A percentile compares a stretch with the other conserved stretches of the same genome.
These are phyloP conservation scores for Passiflora organensis DNA, from an alignment of 345 rosid species.

Conservation along the genomic window DNA sequence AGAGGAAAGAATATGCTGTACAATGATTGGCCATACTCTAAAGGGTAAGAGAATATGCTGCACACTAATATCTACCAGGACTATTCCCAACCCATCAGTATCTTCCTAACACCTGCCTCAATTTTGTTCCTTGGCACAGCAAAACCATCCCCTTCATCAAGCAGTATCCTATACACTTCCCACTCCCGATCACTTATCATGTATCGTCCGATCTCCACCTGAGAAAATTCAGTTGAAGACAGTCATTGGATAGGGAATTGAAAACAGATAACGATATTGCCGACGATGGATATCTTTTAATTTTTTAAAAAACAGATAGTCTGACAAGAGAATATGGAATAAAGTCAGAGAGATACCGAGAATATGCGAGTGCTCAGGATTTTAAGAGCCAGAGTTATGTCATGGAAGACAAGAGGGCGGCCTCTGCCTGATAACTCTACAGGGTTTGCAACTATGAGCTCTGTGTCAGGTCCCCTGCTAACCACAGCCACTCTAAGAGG, in stretches of 20 bases:
- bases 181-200: slow-evolving; percentile 52
- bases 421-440: slow-evolving; percentile 68
- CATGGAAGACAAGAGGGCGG: slow-evolving; percentile 64
- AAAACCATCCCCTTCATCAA: slow-evolving; percentile 46
- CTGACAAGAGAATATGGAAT: not conserved
- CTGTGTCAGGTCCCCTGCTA: slow-evolving; percentile 61
- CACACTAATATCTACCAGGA: not conserved
- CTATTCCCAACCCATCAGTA: slow-evolving; percentile 65
- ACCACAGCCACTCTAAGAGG: slow-evolving; percentile 59
- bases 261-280: not conserved
- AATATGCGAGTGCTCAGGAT: slow-evolving; percentile 38
- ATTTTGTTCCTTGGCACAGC: slow-evolving; percentile 43
- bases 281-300: not conserved
- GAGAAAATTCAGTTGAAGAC: slow-evolving; percentile 5
- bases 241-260: too few species aligned
- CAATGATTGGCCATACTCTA: not conserved
- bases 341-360: slow-evolving; percentile 36
- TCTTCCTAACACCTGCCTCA: slow-evolving; percentile 42
- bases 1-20: not conserved
- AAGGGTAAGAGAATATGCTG: not conserved
- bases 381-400: slow-evolving; percentile 56
- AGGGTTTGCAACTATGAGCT: slow-evolving; percentile 70
- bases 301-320: too few species aligned
- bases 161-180: slow-evolving; percentile 60
- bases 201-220: slow-evolving; percentile 64